A percentile compares a stretch with the other conserved stretches of the same genome.
phyloP scores from a whole-genome alignment of 306 rosid genomes.

The Glycyrrhiza uralensis region DNA sequence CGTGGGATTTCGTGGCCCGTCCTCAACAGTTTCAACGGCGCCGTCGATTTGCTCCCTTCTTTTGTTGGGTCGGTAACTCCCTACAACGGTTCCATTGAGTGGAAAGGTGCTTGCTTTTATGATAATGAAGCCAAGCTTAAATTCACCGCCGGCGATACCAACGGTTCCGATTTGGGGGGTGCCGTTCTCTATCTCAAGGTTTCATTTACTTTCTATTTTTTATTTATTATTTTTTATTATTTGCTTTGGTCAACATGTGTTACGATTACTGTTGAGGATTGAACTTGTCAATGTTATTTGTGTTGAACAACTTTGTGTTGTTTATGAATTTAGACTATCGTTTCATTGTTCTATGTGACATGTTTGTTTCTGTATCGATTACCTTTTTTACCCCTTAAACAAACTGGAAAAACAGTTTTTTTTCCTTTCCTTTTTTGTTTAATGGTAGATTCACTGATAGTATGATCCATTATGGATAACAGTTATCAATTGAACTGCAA shows the following conservation, averaged over 20 bases:
- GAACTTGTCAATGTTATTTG: neutral
- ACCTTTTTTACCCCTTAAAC: neutral
- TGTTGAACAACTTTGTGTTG: neutral
- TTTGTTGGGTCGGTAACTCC: constrained; percentile 84
- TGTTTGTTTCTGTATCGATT: neutral
- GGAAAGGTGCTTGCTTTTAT: constrained; percentile 89
- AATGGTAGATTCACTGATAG: neutral
- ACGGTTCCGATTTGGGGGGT: constrained; percentile 58
- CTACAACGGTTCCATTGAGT: constrained; percentile 48
- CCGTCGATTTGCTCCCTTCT: constrained; percentile 87
- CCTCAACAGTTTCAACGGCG: constrained; percentile 77
- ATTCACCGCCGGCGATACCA: constrained; percentile 43
- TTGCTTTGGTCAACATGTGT: neutral
- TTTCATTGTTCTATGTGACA: neutral
- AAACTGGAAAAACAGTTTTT: neutral
- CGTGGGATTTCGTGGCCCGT: constrained; percentile 88
- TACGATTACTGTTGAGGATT: neutral
- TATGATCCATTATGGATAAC: neutral
- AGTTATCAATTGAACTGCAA: neutral
- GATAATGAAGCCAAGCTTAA: constrained; percentile 68
- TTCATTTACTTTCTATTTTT: neutral
- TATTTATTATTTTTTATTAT: neutral
- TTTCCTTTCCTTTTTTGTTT: neutral
- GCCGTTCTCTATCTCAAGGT: constrained; percentile 88
- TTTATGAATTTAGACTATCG: neutral